Evolutionary conservation across 305 asterid species (phyloP).

Genomic region (Nicotiana rustica): DNA sequence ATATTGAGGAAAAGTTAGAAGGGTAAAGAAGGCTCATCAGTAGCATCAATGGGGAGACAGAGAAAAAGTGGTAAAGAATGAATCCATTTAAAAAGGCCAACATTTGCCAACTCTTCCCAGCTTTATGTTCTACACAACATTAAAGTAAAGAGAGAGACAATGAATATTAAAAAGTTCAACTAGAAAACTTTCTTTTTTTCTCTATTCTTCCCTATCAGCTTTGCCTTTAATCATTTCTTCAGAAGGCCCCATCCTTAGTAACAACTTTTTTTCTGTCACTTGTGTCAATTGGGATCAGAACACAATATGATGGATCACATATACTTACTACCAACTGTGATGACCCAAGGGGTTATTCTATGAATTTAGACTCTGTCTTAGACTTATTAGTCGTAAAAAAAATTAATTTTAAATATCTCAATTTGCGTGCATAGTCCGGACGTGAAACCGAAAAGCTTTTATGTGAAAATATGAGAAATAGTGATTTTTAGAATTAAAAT

Average conservation of each 20-base stretch:
- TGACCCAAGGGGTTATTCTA: too few relatives aligned
- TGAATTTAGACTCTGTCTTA: too few relatives aligned
- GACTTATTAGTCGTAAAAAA: too few relatives aligned
- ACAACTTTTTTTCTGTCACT: too few relatives aligned
- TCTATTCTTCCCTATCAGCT: background rate
- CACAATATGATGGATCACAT: too few relatives aligned
- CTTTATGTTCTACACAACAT: slow-evolving; percentile 21
- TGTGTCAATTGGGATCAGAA: background rate
- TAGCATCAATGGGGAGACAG: slow-evolving; percentile 7
- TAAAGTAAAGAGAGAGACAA: slow-evolving; percentile 4
- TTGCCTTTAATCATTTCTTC: slow-evolving; percentile 26
- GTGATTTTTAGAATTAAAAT: too few relatives aligned
- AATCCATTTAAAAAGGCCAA: slow-evolving; percentile 1
- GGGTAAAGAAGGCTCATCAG: background rate
- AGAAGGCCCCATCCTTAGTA: background rate
- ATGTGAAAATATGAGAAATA: too few relatives aligned
- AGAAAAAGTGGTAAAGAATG: slow-evolving; percentile 20
- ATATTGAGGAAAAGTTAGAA: slow-evolving; percentile 32
- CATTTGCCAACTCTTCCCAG: slow-evolving; percentile 26
- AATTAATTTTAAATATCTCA: too few relatives aligned
- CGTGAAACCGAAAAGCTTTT: too few relatives aligned
- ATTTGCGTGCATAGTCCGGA: too few relatives aligned
- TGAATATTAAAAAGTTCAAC: background rate
- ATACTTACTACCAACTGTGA: too few relatives aligned
- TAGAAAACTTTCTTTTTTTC: background rate